Conservation (phyloP, 805 yeast species). For the Kodamaea laetipori region DNA sequence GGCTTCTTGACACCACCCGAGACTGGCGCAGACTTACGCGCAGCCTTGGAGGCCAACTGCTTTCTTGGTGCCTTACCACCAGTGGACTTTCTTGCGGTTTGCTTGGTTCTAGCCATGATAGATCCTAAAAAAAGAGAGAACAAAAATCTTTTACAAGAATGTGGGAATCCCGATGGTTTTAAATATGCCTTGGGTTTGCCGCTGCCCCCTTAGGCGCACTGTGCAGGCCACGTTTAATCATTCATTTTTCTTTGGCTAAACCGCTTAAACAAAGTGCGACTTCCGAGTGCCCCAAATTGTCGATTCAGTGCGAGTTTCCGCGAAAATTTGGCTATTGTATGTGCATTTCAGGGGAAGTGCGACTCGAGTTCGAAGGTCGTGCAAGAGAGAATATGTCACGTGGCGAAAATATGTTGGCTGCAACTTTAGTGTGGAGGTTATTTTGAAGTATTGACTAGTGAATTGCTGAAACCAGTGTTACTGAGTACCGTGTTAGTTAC, state of each 20-base stretch:
- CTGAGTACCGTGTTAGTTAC: too few species aligned
- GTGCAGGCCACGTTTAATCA: conserved; percentile 2
- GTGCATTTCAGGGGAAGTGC: background rate
- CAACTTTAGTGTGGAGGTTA: too few species aligned
- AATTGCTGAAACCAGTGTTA: too few species aligned
- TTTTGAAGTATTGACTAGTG: too few species aligned
- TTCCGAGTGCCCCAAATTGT: conserved; percentile 4
- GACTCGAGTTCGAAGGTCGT: too few species aligned
- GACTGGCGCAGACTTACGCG: conserved; percentile 50
- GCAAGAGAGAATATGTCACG: too few species aligned
- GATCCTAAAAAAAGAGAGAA: conserved; percentile 10
- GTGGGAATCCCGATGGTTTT: conserved; percentile 10
- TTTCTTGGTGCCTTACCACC: conserved; percentile 54
- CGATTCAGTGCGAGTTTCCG: conserved; percentile 1
- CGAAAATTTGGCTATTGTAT: background rate
- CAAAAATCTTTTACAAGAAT: conserved; percentile 7
- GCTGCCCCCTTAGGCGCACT: too few species aligned
- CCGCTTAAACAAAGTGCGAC: conserved; percentile 4
- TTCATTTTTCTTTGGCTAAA: conserved; percentile 10
- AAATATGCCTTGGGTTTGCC: conserved; percentile 4
- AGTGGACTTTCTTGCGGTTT: conserved; percentile 51
- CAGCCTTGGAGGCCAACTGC: conserved; percentile 51
- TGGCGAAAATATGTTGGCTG: too few species aligned
- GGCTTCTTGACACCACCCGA: conserved; percentile 52
- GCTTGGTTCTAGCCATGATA: conserved; percentile 49